These are phyloP conservation scores for Dactylis glomerata DNA, from an alignment of 176 grass and related monocot genomes.

Conservation along the genomic window DNA sequence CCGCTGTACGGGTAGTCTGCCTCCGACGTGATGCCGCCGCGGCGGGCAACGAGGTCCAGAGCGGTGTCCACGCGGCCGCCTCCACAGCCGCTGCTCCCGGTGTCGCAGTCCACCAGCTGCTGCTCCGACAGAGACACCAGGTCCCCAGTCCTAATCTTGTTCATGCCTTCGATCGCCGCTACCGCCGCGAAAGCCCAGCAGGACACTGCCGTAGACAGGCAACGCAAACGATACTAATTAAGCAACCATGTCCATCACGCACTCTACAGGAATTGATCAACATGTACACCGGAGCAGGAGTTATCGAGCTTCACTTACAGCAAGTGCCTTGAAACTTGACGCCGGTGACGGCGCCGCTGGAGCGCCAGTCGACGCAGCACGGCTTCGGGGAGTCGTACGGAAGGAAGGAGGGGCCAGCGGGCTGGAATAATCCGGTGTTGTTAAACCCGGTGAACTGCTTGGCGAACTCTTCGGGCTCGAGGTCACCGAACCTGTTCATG, in stretches of 20 bases:
- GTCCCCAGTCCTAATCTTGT: conserved; percentile 43
- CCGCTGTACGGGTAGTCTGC: conserved; percentile 8
- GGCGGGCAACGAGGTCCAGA: conserved; percentile 15
- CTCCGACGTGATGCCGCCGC: conserved; percentile 36
- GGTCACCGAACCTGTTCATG: conserved; percentile 43
- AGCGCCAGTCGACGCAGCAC: too few relatives aligned
- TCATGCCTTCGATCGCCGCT: conserved; percentile 39
- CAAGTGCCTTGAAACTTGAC: conserved; percentile 25
- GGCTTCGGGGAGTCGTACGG: background rate
- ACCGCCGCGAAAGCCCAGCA: conserved; percentile 50
- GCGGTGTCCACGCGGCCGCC: conserved; percentile 30
- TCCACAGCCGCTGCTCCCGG: conserved; percentile 23
- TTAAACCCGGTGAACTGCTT: conserved; percentile 13
- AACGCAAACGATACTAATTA: background rate
- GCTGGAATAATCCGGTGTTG: background rate
- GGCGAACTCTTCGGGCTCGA: conserved; percentile 4
- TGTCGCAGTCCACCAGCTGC: conserved; percentile 37
- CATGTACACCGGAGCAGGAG: background rate
- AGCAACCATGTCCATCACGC: background rate
- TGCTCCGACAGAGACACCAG: conserved; percentile 44
- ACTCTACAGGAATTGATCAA: background rate
- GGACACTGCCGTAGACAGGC: background rate
- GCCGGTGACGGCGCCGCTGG: conserved; percentile 29
- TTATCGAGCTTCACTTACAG: conserved; percentile 11
- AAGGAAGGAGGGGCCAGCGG: background rate